Evolutionary conservation across 1,284 basidiomycete genomes (phyloP).

Genomic region (Tilletia setariae): DNA sequence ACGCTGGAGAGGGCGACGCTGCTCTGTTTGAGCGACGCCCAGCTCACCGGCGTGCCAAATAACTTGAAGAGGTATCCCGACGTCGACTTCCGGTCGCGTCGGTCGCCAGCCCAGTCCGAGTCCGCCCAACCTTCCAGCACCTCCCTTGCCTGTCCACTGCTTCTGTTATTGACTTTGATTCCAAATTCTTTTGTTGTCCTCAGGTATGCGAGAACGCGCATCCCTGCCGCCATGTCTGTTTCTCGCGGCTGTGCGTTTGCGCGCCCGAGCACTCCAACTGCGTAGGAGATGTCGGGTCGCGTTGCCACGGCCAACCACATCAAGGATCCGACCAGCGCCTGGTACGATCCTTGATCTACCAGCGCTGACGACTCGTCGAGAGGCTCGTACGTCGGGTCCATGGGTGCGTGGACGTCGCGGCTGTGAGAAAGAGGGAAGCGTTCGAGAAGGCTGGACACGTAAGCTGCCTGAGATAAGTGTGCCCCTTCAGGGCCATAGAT

Average conservation of each 20-base stretch:
- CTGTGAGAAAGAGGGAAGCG: not conserved
- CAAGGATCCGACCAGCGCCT: slow-evolving; percentile 53
- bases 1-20: not conserved
- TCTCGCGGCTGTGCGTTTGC: slow-evolving; percentile 42
- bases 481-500: not conserved
- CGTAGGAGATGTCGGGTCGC: slow-evolving; percentile 57
- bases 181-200: slow-evolving; percentile 57
- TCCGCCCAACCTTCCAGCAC: slow-evolving; percentile 17
- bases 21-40: not conserved
- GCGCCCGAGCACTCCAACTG: slow-evolving; percentile 55
- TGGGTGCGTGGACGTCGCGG: not conserved
- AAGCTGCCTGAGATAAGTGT: not conserved
- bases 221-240: slow-evolving; percentile 56
- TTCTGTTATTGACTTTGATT: slow-evolving; percentile 30
- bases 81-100: slow-evolving; percentile 7
- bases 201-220: slow-evolving; percentile 58
- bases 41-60: not conserved
- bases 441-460: not conserved
- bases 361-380: not conserved
- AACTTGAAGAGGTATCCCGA: not conserved
- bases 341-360: not conserved
- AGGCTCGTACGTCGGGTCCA: not conserved
- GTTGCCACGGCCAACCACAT: slow-evolving; percentile 57
- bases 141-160: not conserved
- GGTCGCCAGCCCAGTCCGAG: slow-evolving; percentile 22